phyloP scores from a whole-genome alignment of 1,139 yeast genomes.

The Yamadazyma dendronema region DNA sequence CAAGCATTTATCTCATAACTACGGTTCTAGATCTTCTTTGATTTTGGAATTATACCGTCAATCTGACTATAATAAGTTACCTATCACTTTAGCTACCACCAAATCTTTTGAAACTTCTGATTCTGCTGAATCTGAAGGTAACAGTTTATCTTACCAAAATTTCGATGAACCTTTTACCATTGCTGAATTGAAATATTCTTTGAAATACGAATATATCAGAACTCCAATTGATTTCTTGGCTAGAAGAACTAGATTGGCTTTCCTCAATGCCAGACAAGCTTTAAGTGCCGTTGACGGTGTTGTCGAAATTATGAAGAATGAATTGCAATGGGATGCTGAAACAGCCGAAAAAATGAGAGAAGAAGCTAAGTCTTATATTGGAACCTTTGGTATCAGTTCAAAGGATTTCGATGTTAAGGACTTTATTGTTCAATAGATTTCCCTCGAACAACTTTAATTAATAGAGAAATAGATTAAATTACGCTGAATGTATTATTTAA shows the following conservation, averaged over 20 bases:
- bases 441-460: conserved; percentile 1
- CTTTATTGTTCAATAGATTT: conserved; percentile 19
- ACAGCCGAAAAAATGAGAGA: conserved; percentile 56
- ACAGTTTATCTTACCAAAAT: conserved; percentile 44
- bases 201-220: conserved; percentile 81
- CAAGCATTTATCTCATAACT: conserved; percentile 78
- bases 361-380: conserved; percentile 56
- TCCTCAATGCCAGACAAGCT: conserved; percentile 86
- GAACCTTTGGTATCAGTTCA: conserved; percentile 53
- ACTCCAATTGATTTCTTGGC: conserved; percentile 89
- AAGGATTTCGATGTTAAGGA: conserved; percentile 38
- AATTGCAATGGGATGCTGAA: conserved; percentile 68
- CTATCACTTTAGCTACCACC: conserved; percentile 56
- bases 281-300: conserved; percentile 79
- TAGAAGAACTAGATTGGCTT: conserved; percentile 91
- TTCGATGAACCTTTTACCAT: conserved; percentile 88
- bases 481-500: not conserved
- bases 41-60: conserved; percentile 63
- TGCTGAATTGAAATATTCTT: conserved; percentile 84
- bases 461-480: conserved; percentile 8
- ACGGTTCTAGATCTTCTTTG: conserved; percentile 87
- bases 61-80: conserved; percentile 56
- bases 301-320: conserved; percentile 79
- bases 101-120: conserved; percentile 35
- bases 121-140: conserved; percentile 29